A percentile compares a stretch with the other conserved stretches of the same genome.
phyloP scores from a whole-genome alignment of 2,329 filamentous ascomycete species.

The Fusarium sacchari region DNA sequence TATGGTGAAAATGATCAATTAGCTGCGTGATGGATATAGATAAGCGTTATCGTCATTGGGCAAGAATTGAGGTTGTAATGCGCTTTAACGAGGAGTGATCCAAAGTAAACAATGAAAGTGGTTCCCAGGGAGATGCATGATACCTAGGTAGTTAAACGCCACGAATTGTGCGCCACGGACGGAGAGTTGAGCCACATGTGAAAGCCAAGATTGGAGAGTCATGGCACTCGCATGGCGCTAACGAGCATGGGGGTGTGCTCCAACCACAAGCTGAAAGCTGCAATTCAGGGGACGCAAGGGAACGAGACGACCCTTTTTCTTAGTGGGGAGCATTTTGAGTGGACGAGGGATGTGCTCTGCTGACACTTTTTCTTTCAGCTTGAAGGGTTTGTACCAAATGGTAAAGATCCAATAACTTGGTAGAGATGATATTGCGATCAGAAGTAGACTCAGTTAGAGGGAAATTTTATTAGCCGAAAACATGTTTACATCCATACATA shows the following conservation, averaged over 20 bases:
- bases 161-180: constrained; percentile 1
- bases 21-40: constrained; percentile 16
- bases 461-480: not conserved
- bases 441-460: not conserved
- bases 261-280: constrained; percentile 20
- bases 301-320: constrained; percentile 23
- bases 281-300: constrained; percentile 32
- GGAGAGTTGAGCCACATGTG: constrained; percentile 14
- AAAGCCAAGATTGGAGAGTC: constrained; percentile 23
- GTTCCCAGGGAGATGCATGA: constrained; percentile 41
- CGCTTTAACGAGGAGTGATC: constrained; percentile 14
- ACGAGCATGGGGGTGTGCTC: constrained; percentile 18
- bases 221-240: constrained; percentile 43
- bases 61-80: constrained; percentile 30
- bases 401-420: constrained; percentile 8
- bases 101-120: constrained; percentile 42
- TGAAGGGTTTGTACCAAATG: not conserved
- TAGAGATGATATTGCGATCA: not conserved
- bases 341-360: not conserved
- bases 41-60: constrained; percentile 30
- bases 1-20: constrained; percentile 3
- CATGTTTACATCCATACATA: too few relatives aligned
- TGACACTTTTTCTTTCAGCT: constrained; percentile 13
- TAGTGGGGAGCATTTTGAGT: constrained; percentile 21
- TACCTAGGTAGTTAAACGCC: too few relatives aligned